Conservation (phyloP, 768 basidiomycete genomes). For the Phanerochaete carnosa region DNA sequence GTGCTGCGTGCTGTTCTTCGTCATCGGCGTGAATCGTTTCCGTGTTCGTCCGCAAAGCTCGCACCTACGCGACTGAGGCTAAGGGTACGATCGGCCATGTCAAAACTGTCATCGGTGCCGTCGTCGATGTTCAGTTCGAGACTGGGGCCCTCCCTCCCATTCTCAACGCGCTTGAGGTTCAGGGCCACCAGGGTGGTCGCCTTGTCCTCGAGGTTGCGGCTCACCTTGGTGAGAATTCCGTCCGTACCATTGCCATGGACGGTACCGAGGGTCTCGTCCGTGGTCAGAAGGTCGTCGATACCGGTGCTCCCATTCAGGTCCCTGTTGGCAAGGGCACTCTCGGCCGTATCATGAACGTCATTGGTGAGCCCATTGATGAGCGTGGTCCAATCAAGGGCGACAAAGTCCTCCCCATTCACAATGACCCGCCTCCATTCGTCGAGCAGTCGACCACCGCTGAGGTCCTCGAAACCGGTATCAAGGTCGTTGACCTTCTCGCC, state of each 20-base stretch:
- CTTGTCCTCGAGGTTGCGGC: constrained; percentile 99
- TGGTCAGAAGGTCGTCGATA: constrained; percentile 96
- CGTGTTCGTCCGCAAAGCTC: constrained; percentile 41
- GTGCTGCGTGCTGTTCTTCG: constrained; percentile 16
- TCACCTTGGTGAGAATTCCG: constrained; percentile 98
- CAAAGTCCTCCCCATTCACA: constrained; percentile 90
- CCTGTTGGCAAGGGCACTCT: constrained; percentile 94
- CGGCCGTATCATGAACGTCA: constrained; percentile 99
- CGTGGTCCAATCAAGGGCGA: constrained; percentile 98
- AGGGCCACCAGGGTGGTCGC: constrained; percentile 90
- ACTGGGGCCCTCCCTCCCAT: constrained; percentile 94
- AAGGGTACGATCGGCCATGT: constrained; percentile 71
- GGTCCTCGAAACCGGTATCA: constrained; percentile 99
- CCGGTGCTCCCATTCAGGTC: constrained; percentile 93
- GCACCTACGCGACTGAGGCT: constrained; percentile 90
- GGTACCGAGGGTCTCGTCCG: constrained; percentile 99
- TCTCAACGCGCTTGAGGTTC: constrained; percentile 98
- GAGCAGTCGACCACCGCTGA: constrained; percentile 99
- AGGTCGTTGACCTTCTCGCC: constrained; percentile 99
- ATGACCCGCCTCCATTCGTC: constrained; percentile 95
- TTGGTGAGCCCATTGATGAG: constrained; percentile 99
- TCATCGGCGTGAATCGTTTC: constrained; percentile 7
- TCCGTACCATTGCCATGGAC: constrained; percentile 99
- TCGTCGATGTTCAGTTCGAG: constrained; percentile 99
- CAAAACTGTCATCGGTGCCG: constrained; percentile 99